Percentiles rank a stretch among this genome's conserved stretches.
Conservation (phyloP, 2,329 filamentous ascomycete species). For the Fusarium sp. region DNA sequence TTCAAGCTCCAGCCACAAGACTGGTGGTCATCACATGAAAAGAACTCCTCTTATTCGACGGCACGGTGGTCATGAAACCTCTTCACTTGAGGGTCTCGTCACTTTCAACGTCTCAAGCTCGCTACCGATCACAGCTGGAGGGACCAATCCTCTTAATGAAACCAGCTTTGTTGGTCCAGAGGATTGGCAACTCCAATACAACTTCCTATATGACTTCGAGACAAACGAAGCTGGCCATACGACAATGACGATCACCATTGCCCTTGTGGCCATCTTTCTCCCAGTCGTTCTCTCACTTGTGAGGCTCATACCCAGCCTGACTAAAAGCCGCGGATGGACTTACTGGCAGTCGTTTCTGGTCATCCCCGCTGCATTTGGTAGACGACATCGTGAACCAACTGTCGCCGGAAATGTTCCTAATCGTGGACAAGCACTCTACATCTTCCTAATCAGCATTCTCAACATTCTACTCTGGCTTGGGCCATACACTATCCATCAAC, state of each 20-base stretch:
- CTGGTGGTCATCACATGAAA: neutral
- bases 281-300: conserved; percentile 51
- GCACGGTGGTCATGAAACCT: conserved; percentile 19
- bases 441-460: conserved; percentile 50
- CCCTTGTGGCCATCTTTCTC: conserved; percentile 50
- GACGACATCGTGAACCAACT: conserved; percentile 50
- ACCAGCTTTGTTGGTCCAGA: conserved; percentile 49
- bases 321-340: conserved; percentile 41
- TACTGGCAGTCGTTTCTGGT: conserved; percentile 49
- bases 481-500: conserved; percentile 48
- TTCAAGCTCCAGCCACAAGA: neutral
- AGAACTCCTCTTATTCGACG: conserved; percentile 5
- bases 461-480: conserved; percentile 52
- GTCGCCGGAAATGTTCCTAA: conserved; percentile 50
- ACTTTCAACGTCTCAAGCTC: conserved; percentile 5
- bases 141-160: conserved; percentile 46
- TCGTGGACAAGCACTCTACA: conserved; percentile 52
- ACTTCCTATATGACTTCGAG: conserved; percentile 65
- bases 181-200: conserved; percentile 59
- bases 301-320: conserved; percentile 51
- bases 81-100: conserved; percentile 5
- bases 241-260: conserved; percentile 22
- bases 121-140: conserved; percentile 41
- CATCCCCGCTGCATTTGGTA: conserved; percentile 50
- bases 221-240: conserved; percentile 54